Base-by-base conservation (phyloP, 2,329 filamentous ascomycete genomes). In the Balansia obtecta region DNA sequence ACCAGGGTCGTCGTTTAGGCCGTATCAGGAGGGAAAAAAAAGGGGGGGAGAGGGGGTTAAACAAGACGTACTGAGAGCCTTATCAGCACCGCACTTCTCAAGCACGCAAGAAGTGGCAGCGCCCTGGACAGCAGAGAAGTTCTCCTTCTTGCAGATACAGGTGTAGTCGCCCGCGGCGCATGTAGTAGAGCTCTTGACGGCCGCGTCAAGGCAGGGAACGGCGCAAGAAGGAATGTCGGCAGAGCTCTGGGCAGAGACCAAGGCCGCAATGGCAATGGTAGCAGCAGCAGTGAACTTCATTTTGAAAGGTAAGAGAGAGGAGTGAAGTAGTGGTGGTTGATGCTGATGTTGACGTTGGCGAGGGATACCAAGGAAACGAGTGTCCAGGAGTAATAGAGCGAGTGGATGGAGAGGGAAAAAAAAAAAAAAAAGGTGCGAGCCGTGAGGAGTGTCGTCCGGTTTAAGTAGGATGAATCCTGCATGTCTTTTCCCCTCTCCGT, bases 191-290 rank as follows among this genome's bases (percentile, higher is more conserved):
- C 54, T 53, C 34, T 45, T 48, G 56, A 68, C 58, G 52, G 65
- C 60, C 2, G 58, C 50, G 56, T 60, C 55, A 37, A 71, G 59
- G 60, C 68, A 71, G 39, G 60, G 48, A n/a, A 62, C 42, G 37
- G 69, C 67, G 57, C 69, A 71, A 50, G 53, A 47, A 57, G 69
- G 69, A 50, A 70, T 61, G 53, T 68, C 65, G 42, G 27, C 45
- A 48, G 52, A 56, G 52, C 57, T 55, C 63, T 68, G 64, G 56
- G 68, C 68, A 49, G 56, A 55, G 43, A 57, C 68, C 49, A 63
- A 55, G 51, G 64, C 59, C 56, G 62, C 63, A 55, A 68, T 58
- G 58, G 61, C 57, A 50, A 66, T 48, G 54, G 63, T 57, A 52
- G 61, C 61, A 56, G 65, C 46, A 51, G 65, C 50, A 60, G 59